These are phyloP conservation scores for Anthoceros angustus DNA, from an alignment of 225 moss, liverwort and hornwort species.

Conservation along the genomic window DNA sequence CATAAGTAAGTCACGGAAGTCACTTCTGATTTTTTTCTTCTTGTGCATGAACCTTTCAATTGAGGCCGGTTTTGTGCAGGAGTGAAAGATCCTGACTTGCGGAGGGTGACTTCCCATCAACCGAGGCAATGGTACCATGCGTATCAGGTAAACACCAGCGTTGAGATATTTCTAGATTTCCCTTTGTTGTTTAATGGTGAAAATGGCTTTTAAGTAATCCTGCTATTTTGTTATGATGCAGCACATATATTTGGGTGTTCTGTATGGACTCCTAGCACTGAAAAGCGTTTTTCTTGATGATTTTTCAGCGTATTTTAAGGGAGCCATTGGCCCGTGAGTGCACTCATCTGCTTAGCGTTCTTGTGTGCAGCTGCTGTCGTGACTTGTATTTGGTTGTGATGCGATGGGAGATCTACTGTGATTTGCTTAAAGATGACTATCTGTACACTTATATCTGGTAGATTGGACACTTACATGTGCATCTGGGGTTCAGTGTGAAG, in stretches of 20 bases:
- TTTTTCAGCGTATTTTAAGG: conserved; percentile 66
- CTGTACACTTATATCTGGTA: not conserved
- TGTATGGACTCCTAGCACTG: conserved; percentile 68
- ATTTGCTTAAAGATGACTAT: not conserved
- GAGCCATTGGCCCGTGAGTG: conserved; percentile 95
- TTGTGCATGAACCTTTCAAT: not conserved
- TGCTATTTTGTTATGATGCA: conserved; percentile 19
- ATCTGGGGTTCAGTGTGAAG: conserved; percentile 52
- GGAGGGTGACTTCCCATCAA: conserved; percentile 70
- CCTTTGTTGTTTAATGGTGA: not conserved
- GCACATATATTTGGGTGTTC: conserved; percentile 74
- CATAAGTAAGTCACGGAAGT: conserved; percentile 50
- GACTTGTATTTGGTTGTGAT: not conserved
- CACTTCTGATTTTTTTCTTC: not conserved
- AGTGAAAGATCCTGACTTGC: conserved; percentile 87
- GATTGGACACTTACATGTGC: not conserved
- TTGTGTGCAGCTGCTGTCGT: not conserved
- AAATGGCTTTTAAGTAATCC: not conserved
- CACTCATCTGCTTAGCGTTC: not conserved
- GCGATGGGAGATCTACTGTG: not conserved
- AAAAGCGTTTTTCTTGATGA: conserved; percentile 95
- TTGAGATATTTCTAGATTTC: not conserved
- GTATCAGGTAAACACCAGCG: conserved; percentile 45
- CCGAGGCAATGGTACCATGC: conserved; percentile 88
- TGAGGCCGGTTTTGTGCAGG: conserved; percentile 29